A percentile compares a stretch with the other conserved stretches of the same genome.
Evolutionary conservation across 257 asterid genomes (phyloP).

Genomic region (Lavandula angustifolia): DNA sequence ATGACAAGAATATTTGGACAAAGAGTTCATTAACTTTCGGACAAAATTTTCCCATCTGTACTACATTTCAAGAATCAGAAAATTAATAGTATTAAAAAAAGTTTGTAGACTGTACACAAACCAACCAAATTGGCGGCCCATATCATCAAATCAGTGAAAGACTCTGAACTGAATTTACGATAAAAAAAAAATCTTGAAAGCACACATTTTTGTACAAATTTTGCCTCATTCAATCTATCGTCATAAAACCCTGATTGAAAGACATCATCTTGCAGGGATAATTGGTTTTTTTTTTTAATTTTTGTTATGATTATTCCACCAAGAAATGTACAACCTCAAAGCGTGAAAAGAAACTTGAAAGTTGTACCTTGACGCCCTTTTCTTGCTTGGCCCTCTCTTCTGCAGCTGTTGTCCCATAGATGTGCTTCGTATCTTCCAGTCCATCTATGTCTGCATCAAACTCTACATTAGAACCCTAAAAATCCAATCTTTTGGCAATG

Average conservation of each 20-base stretch:
- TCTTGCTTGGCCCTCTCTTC: constrained; percentile 97
- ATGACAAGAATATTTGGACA: constrained; percentile 16
- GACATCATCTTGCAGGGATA: background rate
- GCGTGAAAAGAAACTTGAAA: constrained; percentile 18
- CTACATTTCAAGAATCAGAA: constrained; percentile 7
- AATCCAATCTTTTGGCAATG: background rate
- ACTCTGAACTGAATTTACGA: constrained; percentile 30
- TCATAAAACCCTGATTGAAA: constrained; percentile 41
- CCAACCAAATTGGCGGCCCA: constrained; percentile 76
- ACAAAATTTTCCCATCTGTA: constrained; percentile 10
- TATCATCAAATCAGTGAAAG: constrained; percentile 54
- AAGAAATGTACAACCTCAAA: constrained; percentile 25
- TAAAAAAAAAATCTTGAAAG: constrained; percentile 13
- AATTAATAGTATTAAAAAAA: background rate
- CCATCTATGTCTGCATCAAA: constrained; percentile 83
- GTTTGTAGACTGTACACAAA: constrained; percentile 4
- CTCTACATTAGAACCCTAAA: background rate
- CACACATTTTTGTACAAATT: constrained; percentile 39
- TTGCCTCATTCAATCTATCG: constrained; percentile 61
- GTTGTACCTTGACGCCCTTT: constrained; percentile 98
- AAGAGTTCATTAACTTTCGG: constrained; percentile 26
- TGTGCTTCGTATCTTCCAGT: constrained; percentile 99
- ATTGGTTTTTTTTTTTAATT: background rate
- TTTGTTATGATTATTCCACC: constrained; percentile 21
- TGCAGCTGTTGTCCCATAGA: constrained; percentile 99